Percentiles rank a stretch among this genome's conserved stretches.
phyloP scores from a whole-genome alignment of 1,139 yeast genomes.

The Candida sp. region DNA sequence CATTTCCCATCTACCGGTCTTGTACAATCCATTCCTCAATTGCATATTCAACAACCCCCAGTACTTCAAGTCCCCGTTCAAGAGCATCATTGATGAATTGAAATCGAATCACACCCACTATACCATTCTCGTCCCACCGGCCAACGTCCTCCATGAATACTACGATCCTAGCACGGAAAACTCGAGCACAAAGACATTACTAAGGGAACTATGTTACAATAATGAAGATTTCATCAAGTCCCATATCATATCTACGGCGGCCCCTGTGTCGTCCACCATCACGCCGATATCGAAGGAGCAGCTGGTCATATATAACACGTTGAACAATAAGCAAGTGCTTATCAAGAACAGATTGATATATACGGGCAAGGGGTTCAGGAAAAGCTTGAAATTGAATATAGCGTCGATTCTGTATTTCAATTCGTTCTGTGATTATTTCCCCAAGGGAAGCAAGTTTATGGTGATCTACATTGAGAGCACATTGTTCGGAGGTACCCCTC shows the following conservation, averaged over 20 bases:
- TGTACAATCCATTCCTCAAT: conserved; percentile 70
- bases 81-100: conserved; percentile 47
- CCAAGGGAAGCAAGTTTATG: conserved; percentile 54
- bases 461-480: conserved; percentile 57
- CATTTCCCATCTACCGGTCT: conserved; percentile 34
- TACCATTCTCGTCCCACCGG: conserved; percentile 66
- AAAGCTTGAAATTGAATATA: conserved; percentile 49
- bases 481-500: conserved; percentile 39
- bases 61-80: conserved; percentile 54
- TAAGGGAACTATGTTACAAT: conserved; percentile 59
- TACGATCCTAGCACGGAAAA: conserved; percentile 51
- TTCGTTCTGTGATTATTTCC: conserved; percentile 51
- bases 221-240: conserved; percentile 71
- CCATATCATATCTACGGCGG: conserved; percentile 58
- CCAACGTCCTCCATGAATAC: conserved; percentile 51
- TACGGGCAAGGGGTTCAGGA: conserved; percentile 62
- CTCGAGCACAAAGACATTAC: conserved; percentile 32
- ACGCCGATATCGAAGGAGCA: conserved; percentile 44
- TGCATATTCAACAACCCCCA: conserved; percentile 70
- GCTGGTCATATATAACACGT: conserved; percentile 56
- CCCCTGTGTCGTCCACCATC: conserved; percentile 37
- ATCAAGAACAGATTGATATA: conserved; percentile 60
- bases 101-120: conserved; percentile 48
- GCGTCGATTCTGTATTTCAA: conserved; percentile 44
- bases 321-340: conserved; percentile 62